Conservation (phyloP, 2,329 filamentous ascomycete genomes). For the Delphinella strobiligena region DNA sequence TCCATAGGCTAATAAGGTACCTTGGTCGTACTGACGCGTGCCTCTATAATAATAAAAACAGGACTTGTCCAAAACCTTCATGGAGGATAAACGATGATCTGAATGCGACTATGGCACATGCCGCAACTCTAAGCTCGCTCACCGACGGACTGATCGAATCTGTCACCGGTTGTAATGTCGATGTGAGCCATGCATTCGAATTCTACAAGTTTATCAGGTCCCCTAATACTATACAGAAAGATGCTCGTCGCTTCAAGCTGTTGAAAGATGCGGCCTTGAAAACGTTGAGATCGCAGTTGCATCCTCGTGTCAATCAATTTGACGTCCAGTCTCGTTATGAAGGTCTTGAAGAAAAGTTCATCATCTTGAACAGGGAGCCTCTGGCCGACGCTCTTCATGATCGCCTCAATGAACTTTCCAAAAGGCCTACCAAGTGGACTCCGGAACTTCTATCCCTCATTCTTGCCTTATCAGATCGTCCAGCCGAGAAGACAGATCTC, state of each 20-base stretch:
- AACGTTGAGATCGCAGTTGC: conserved; percentile 28
- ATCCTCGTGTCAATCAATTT: conserved; percentile 37
- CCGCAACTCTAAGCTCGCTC: conserved; percentile 50
- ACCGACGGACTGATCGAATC: conserved; percentile 59
- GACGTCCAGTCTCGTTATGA: conserved; percentile 28
- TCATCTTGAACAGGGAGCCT: conserved; percentile 64
- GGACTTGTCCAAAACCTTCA: too few species aligned
- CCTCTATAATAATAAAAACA: too few species aligned
- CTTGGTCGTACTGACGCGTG: too few species aligned
- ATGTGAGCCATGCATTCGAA: background rate
- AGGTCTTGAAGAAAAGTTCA: conserved; percentile 71
- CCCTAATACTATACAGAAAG: conserved; percentile 4
- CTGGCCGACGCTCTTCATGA: conserved; percentile 57
- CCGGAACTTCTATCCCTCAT: conserved; percentile 72
- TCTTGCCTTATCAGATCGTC: conserved; percentile 69
- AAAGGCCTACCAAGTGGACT: conserved; percentile 48
- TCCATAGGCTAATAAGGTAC: background rate
- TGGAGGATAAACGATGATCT: background rate
- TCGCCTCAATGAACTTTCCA: conserved; percentile 48
- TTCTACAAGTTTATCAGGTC: background rate
- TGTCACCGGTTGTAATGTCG: conserved; percentile 38
- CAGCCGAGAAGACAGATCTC: conserved; percentile 56
- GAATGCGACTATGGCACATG: conserved; percentile 52
- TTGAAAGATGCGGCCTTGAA: conserved; percentile 27
- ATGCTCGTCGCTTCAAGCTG: conserved; percentile 20